Conservation (phyloP, 2,329 filamentous ascomycete genomes). For the Arthroderma sp. region DNA sequence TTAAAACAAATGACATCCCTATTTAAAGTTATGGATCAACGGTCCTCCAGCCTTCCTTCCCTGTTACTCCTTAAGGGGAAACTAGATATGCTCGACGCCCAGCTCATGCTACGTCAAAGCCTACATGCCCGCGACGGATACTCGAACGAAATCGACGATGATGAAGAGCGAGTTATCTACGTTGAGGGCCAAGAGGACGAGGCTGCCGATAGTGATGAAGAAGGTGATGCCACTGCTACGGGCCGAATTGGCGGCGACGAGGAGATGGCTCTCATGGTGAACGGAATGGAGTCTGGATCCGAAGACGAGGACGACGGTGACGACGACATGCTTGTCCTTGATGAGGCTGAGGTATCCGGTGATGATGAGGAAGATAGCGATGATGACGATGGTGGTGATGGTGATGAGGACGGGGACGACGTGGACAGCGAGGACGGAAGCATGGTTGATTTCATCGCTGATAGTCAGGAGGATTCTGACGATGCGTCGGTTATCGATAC, state of each 20-base stretch:
- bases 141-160: constrained; percentile 45
- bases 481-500: constrained; percentile 13
- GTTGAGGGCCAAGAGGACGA: constrained; percentile 67
- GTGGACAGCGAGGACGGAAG: constrained; percentile 46
- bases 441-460: constrained; percentile 34
- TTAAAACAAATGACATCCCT: constrained; percentile 64
- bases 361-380: constrained; percentile 22
- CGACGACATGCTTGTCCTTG: constrained; percentile 43
- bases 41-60: constrained; percentile 67
- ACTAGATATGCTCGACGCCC: constrained; percentile 82
- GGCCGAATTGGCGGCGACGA: constrained; percentile 36
- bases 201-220: constrained; percentile 31
- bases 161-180: constrained; percentile 66
- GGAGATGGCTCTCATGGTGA: constrained; percentile 44
- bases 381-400: constrained; percentile 37
- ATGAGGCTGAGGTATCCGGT: constrained; percentile 31
- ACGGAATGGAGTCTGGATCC: constrained; percentile 25
- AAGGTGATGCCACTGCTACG: constrained; percentile 19
- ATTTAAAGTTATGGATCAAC: constrained; percentile 76
- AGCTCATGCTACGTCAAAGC: constrained; percentile 65
- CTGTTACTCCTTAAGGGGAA: constrained; percentile 86
- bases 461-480: constrained; percentile 31
- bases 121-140: constrained; percentile 48
- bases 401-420: constrained; percentile 45
- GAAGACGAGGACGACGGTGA: constrained; percentile 41